These are phyloP conservation scores for Xylariales sp. DNA, from an alignment of 2,329 filamentous ascomycete species.

Conservation along the genomic window DNA sequence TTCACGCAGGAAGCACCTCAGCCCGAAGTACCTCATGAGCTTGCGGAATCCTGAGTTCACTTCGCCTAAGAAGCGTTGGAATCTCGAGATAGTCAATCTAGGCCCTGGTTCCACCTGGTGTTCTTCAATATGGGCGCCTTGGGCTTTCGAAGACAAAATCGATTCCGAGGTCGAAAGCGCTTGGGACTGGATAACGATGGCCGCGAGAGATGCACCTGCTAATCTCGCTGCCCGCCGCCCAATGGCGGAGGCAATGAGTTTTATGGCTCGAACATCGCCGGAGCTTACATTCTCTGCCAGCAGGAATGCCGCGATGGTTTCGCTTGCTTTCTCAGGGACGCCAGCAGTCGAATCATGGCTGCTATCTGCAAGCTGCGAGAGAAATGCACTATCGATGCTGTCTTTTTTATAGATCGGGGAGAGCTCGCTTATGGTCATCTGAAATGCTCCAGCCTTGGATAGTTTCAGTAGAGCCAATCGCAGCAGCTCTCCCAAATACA, in stretches of 20 bases:
- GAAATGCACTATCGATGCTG: constrained; percentile 64
- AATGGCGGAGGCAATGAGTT: constrained; percentile 56
- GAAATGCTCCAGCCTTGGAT: constrained; percentile 12
- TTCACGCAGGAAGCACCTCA: too few species aligned
- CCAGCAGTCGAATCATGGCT: too few species aligned
- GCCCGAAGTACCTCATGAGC: not conserved
- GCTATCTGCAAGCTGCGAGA: constrained; percentile 60
- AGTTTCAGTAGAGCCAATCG: constrained; percentile 55
- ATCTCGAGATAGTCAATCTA: not conserved
- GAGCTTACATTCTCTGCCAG: constrained; percentile 36
- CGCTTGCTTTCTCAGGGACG: constrained; percentile 52
- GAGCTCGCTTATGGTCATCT: not conserved
- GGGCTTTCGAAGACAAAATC: not conserved
- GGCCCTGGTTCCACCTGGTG: not conserved
- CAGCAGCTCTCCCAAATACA: constrained; percentile 76
- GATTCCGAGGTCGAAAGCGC: constrained; percentile 36
- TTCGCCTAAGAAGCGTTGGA: not conserved
- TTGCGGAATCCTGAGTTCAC: too few species aligned
- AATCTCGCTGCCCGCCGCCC: constrained; percentile 64
- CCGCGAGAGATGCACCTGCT: constrained; percentile 60
- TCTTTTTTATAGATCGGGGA: constrained; percentile 54
- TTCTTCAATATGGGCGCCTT: not conserved
- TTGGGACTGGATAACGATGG: constrained; percentile 52
- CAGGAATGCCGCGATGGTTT: constrained; percentile 49
- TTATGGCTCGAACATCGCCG: constrained; percentile 59